phyloP scores from a whole-genome alignment of 116 monocot genomes.

The Thalassia testudinum region DNA sequence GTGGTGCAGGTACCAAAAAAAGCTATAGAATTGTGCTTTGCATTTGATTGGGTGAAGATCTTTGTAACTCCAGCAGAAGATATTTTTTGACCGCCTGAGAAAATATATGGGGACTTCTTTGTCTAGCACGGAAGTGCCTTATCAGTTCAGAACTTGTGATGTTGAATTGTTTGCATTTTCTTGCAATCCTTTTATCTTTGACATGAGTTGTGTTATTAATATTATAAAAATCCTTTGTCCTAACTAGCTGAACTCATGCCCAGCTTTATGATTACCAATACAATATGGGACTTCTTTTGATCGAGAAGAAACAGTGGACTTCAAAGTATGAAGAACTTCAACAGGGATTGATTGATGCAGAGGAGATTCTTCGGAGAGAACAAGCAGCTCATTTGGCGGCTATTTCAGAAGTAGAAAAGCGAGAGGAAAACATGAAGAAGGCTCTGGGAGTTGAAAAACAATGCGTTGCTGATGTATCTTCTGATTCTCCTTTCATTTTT shows the following conservation, averaged over 20 bases:
- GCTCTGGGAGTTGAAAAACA: slow-evolving; percentile 78
- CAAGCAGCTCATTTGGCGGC: slow-evolving; percentile 47
- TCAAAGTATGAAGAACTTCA: slow-evolving; percentile 42
- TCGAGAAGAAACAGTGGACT: slow-evolving; percentile 83
- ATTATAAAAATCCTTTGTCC: no score
- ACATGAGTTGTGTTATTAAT: no score
- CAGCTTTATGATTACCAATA: slow-evolving; percentile 89
- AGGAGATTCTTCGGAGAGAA: slow-evolving; percentile 61
- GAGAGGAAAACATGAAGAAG: slow-evolving; percentile 57
- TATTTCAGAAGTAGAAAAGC: slow-evolving; percentile 51
- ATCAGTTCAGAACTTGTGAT: no score
- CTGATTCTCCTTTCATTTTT: background rate
- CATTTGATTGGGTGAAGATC: no score
- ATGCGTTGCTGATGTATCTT: slow-evolving; percentile 63
- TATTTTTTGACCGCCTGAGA: no score
- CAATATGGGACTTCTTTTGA: slow-evolving; percentile 85
- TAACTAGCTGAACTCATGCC: background rate
- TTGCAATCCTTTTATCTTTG: no score
- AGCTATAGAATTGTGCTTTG: no score
- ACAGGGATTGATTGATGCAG: slow-evolving; percentile 27
- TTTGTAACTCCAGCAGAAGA: no score
- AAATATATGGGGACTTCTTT: no score
- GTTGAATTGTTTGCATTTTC: no score
- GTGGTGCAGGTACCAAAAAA: no score
- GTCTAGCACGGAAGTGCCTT: no score